Conservation (phyloP, 1,284 basidiomycete genomes). For the Psilocybe mexicana region DNA sequence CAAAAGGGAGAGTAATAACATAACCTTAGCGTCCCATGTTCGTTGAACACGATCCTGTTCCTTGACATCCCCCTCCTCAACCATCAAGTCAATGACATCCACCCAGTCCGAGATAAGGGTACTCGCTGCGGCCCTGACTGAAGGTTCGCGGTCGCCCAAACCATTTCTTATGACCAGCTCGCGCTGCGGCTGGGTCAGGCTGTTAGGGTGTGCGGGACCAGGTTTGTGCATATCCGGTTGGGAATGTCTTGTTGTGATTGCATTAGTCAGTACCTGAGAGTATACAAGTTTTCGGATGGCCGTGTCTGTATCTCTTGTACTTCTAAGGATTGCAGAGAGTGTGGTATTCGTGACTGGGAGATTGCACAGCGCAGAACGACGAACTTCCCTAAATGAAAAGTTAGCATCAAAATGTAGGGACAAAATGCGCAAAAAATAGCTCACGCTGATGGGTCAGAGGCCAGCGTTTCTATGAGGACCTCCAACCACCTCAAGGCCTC, state of each 20-base stretch:
- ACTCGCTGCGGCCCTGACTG: constrained; percentile 75
- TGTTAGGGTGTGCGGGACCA: constrained; percentile 62
- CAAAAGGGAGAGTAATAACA: constrained; percentile 40
- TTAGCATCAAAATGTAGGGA: constrained; percentile 4
- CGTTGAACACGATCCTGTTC: constrained; percentile 23
- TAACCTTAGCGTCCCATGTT: constrained; percentile 30
- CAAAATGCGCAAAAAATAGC: constrained; percentile 26
- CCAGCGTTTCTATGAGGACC: constrained; percentile 58
- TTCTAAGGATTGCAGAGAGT: constrained; percentile 70
- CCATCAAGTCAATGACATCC: constrained; percentile 42
- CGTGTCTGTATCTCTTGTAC: constrained; percentile 85
- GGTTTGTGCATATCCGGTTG: constrained; percentile 24
- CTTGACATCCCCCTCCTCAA: constrained; percentile 23
- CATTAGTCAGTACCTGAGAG: constrained; percentile 57
- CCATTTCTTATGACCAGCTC: constrained; percentile 80
- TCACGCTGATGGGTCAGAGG: constrained; percentile 77
- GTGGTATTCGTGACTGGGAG: constrained; percentile 61
- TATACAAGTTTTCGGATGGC: constrained; percentile 83
- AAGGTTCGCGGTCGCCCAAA: constrained; percentile 82
- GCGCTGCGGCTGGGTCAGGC: constrained; percentile 71
- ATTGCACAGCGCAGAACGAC: constrained; percentile 78
- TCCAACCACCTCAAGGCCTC: constrained; percentile 49
- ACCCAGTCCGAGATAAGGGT: constrained; percentile 78
- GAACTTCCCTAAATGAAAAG: constrained; percentile 70
- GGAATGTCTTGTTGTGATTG: constrained; percentile 29